Conservation (phyloP, 805 yeast genomes). For the Middelhovenomyces tepae region DNA sequence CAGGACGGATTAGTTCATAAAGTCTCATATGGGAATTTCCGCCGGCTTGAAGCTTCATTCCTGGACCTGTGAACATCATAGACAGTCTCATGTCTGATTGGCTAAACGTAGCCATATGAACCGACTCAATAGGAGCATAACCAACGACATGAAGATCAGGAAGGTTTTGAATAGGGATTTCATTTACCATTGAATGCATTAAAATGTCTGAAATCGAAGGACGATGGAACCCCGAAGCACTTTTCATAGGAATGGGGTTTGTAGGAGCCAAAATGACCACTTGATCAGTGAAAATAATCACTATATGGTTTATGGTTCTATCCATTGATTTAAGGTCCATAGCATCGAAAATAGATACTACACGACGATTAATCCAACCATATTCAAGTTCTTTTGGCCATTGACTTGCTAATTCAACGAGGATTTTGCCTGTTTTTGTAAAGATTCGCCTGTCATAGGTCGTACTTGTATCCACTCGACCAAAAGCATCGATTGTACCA, state of each 20-base stretch:
- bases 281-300: slow-evolving; percentile 76
- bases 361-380: slow-evolving; percentile 83
- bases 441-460: slow-evolving; percentile 60
- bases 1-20: slow-evolving; percentile 21
- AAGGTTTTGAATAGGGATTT: slow-evolving; percentile 54
- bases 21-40: slow-evolving; percentile 15
- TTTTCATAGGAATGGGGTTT: slow-evolving; percentile 38
- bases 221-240: slow-evolving; percentile 27
- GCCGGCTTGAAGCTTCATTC: slow-evolving; percentile 16
- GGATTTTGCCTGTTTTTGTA: slow-evolving; percentile 84
- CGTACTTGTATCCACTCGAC: slow-evolving; percentile 38
- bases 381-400: slow-evolving; percentile 86
- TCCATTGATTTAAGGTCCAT: slow-evolving; percentile 18
- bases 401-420: slow-evolving; percentile 71
- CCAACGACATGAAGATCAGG: slow-evolving; percentile 62
- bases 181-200: slow-evolving; percentile 86
- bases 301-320: slow-evolving; percentile 34
- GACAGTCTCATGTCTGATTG: slow-evolving; percentile 22
- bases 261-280: slow-evolving; percentile 46
- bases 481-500: slow-evolving; percentile 75
- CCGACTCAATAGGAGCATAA: slow-evolving; percentile 56
- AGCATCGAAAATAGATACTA: slow-evolving; percentile 63
- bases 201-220: slow-evolving; percentile 70
- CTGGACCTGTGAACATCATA: slow-evolving; percentile 23
- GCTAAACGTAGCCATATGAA: slow-evolving; percentile 41